Evolutionary conservation across 75 land plant genomes (phyloP).

Genomic region (Cryptomeria japonica): DNA sequence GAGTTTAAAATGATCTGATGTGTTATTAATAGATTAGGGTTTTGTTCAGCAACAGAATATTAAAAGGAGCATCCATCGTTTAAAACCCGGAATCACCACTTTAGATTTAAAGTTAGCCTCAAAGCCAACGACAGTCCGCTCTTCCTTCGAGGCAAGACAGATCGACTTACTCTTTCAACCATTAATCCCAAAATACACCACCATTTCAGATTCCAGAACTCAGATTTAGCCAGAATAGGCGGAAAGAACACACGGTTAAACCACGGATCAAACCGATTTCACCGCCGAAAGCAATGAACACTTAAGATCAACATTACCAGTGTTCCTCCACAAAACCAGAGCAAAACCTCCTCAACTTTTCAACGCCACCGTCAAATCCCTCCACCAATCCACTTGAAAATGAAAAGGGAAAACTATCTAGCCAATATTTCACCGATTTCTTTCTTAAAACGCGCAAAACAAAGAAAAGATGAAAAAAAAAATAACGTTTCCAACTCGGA

Average conservation of each 20-base stretch:
- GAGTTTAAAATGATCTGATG: neutral
- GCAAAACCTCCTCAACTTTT: neutral
- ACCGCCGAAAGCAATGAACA: neutral
- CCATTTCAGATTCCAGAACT: neutral
- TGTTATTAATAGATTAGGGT: neutral
- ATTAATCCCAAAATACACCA: too few relatives aligned
- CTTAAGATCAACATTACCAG: neutral
- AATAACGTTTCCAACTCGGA: neutral
- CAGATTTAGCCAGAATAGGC: neutral
- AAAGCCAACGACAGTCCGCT: neutral
- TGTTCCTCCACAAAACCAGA: neutral
- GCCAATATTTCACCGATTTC: neutral
- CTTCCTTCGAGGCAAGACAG: neutral
- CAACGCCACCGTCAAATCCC: too few relatives aligned
- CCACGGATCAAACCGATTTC: neutral
- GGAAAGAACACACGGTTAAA: neutral
- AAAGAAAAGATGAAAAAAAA: neutral
- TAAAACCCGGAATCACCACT: neutral
- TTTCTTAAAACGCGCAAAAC: neutral
- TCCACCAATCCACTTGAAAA: neutral
- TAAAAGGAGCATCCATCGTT: neutral
- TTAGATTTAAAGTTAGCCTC: too few relatives aligned
- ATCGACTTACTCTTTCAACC: neutral
- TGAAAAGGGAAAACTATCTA: neutral
- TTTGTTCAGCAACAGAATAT: neutral